A percentile compares a stretch with the other conserved stretches of the same genome.
Evolutionary conservation across 2,329 filamentous ascomycete genomes (phyloP).

Genomic region (Ascochyta clinopodiicola): DNA sequence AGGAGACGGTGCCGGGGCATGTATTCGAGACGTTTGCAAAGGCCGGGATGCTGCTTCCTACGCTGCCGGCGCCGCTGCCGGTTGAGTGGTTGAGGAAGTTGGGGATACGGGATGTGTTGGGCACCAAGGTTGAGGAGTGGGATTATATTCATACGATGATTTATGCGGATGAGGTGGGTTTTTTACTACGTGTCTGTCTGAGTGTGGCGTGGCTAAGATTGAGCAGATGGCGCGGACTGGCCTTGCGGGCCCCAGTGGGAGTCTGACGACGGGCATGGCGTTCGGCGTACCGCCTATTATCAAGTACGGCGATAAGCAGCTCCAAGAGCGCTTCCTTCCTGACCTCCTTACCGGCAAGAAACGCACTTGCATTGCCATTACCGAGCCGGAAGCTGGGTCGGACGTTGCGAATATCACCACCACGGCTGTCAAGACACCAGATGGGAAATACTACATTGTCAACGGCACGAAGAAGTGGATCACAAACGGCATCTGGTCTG

Average conservation of each 20-base stretch:
- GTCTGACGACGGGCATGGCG: conserved; percentile 74
- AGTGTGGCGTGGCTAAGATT: conserved; percentile 3
- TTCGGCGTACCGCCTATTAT: conserved; percentile 75
- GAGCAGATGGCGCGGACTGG: conserved; percentile 69
- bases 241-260: conserved; percentile 66
- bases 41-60: conserved; percentile 73
- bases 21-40: conserved; percentile 70
- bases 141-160: conserved; percentile 75
- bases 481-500: conserved; percentile 67
- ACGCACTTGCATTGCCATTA: conserved; percentile 77
- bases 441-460: conserved; percentile 72
- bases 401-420: conserved; percentile 78
- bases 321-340: conserved; percentile 74
- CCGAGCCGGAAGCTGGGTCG: conserved; percentile 75
- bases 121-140: conserved; percentile 75
- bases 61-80: conserved; percentile 72
- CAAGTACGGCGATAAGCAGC: conserved; percentile 67
- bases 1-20: conserved; percentile 67
- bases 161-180: conserved; percentile 67
- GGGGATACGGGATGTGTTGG: conserved; percentile 71
- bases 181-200: background rate
- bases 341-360: conserved; percentile 71
- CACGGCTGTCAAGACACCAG: conserved; percentile 65
- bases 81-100: conserved; percentile 70
- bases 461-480: conserved; percentile 81